Base-by-base conservation (phyloP, 1,139 yeast species). In the Pichia sp. region DNA sequence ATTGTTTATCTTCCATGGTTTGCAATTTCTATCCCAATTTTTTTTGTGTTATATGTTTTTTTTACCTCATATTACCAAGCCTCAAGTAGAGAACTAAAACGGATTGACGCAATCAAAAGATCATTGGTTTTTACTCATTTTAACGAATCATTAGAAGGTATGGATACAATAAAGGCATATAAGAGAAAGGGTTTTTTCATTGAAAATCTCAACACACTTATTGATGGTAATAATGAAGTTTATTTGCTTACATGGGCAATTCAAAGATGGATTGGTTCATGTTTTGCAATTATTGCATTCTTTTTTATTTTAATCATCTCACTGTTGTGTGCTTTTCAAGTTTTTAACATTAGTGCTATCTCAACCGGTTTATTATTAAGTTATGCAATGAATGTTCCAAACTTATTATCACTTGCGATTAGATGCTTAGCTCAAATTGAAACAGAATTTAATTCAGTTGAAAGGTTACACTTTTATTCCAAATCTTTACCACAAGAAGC, bases 181-280 rank as follows among this genome's bases (percentile, higher is more conserved):
- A 9, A 70, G 70, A 21, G 59, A 62, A 15, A 62, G 80, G 44
- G 22, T 5, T 9, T 4, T 8, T 86, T 85, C 56, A 54, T 74
- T 29, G 50, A 56, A 5, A 72, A 69, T 48, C 77, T 77, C 49
- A 73, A 74, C 47, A 45, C 46, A 14, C 65, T 72, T 20, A 63
- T 83, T 43, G 72, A 87, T 57, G 66, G 67, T 29, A 79, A 79
- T 78, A 82, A 83, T 53, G 83, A 83, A 52, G 83, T 91, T 1
- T 78, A 79, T 52, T 80, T 70, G 52, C 49, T 83, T 42, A 73
- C 81, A 9, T 56, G 51, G 56, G 83, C 81, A 1, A 74, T 76
- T 48, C 94, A 84, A 63, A 73, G 93, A 57, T 86, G 95, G 94
- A 71, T 85, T 33, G 74, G 80, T 15, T 78, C 82, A 1, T 73